Conservation (phyloP, 345 rosid species). For the Triadica sebifera region DNA sequence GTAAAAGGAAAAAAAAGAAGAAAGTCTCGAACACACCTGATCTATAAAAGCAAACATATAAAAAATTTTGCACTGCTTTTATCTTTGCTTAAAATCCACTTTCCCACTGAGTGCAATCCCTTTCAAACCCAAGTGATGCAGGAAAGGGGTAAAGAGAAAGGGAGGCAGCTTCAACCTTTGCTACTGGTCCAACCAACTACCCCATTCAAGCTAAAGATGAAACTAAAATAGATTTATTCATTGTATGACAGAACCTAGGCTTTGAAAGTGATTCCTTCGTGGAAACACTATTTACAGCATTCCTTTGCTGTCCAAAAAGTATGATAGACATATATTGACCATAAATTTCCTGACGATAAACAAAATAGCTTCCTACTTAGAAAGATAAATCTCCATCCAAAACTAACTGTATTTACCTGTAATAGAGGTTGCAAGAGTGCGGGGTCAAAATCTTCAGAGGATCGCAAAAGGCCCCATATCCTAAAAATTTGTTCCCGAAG, state of each 20-base stretch:
- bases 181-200: no score
- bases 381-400: neutral
- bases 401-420: slow-evolving; percentile 47
- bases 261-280: no score
- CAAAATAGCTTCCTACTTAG: neutral
- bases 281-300: no score
- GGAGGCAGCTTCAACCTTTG: no score
- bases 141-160: neutral
- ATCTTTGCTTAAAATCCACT: neutral
- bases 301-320: no score
- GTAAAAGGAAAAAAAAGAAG: no score
- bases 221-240: no score
- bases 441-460: slow-evolving; percentile 82
- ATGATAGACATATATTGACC: neutral
- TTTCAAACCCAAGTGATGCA: neutral
- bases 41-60: no score
- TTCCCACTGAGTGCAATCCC: neutral
- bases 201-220: no score
- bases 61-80: neutral
- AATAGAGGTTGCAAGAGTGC: slow-evolving; percentile 68
- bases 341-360: neutral
- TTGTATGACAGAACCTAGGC: no score
- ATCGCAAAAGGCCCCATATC: slow-evolving; percentile 72
- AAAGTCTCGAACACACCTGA: no score
- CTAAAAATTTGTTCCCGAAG: slow-evolving; percentile 74